Conservation (phyloP, 1,284 basidiomycete species). For the Marasmius oreades region DNA sequence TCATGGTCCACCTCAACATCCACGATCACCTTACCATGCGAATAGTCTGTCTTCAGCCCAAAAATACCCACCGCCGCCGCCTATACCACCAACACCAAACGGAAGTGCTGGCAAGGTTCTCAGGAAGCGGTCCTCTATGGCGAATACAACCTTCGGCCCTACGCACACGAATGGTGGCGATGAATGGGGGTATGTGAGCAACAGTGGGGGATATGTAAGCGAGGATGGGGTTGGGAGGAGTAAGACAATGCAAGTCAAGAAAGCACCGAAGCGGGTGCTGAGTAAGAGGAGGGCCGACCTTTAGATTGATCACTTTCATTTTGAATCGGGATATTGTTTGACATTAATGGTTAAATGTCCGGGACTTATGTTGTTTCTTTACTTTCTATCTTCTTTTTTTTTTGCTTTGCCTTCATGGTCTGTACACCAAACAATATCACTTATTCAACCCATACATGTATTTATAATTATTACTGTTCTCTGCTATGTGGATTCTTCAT, state of each 20-base stretch:
- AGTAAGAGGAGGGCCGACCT: conserved; percentile 12
- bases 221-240: background rate
- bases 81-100: background rate
- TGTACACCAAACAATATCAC: too few relatives aligned
- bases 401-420: too few relatives aligned
- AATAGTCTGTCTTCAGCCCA: background rate
- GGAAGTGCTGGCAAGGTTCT: background rate
- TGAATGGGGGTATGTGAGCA: background rate
- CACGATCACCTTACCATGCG: background rate
- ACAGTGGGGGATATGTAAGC: background rate
- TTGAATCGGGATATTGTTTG: background rate
- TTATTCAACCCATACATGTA: too few relatives aligned
- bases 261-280: conserved; percentile 13
- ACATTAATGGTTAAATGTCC: background rate
- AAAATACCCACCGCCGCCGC: background rate
- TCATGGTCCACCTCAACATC: background rate
- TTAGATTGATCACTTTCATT: background rate
- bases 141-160: background rate
- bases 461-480: too few relatives aligned
- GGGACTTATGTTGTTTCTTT: too few relatives aligned
- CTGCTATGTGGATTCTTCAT: too few relatives aligned
- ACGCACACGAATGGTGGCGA: background rate
- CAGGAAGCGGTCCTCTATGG: background rate
- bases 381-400: too few relatives aligned
- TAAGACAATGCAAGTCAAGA: conserved; percentile 4